A percentile compares a stretch with the other conserved stretches of the same genome.
Evolutionary conservation across 192 early-diverging fungal species (phyloP).

Genomic region (Linnemannia zychae): DNA sequence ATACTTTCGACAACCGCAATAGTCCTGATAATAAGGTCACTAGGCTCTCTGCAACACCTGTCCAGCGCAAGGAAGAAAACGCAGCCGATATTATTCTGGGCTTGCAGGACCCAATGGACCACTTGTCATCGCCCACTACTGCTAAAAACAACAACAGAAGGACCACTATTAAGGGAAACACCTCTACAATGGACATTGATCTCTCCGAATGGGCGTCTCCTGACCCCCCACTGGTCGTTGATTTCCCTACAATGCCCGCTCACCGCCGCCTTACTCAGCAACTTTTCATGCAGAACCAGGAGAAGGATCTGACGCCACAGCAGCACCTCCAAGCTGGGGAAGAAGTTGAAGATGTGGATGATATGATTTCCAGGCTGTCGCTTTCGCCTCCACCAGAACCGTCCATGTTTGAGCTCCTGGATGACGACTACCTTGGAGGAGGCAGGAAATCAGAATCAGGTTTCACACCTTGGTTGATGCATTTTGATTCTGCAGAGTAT

Average conservation of each 20-base stretch:
- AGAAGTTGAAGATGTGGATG: background rate
- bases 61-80: background rate
- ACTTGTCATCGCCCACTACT: background rate
- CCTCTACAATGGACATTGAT: too few relatives aligned
- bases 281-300: too few relatives aligned
- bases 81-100: background rate
- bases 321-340: background rate
- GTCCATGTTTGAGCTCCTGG: constrained; percentile 11
- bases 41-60: background rate
- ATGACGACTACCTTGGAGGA: constrained; percentile 10
- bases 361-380: constrained; percentile 21
- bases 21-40: background rate
- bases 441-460: background rate
- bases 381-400: constrained; percentile 17
- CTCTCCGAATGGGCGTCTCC: too few relatives aligned
- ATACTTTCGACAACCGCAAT: background rate
- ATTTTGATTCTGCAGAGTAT: constrained; percentile 2
- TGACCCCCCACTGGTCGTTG: too few relatives aligned
- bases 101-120: background rate
- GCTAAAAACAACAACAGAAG: too few relatives aligned
- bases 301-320: too few relatives aligned
- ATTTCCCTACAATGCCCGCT: too few relatives aligned
- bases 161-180: too few relatives aligned
- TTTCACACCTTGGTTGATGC: constrained; percentile 12
- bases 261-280: too few relatives aligned